Evolutionary conservation across 768 basidiomycete genomes (phyloP).

Genomic region (Russula griseocarnosa): DNA sequence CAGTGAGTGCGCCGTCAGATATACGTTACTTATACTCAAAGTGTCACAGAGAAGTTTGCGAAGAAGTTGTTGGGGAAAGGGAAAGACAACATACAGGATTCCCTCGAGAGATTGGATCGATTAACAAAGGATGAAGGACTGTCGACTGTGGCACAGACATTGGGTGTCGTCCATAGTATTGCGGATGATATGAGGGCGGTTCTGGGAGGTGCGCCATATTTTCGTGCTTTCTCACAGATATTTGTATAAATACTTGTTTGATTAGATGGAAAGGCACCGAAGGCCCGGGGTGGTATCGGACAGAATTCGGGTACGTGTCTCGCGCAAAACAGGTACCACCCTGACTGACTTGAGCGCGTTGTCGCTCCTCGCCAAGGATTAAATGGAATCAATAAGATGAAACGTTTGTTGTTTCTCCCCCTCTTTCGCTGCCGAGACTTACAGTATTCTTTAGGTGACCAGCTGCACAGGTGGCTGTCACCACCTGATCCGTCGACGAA

Average conservation of each 20-base stretch:
- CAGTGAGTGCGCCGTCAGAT: background rate
- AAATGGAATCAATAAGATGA: background rate
- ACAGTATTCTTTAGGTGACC: background rate
- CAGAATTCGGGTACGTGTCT: background rate
- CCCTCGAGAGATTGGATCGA: background rate
- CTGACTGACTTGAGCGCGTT: background rate
- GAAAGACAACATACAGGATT: background rate
- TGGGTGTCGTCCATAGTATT: background rate
- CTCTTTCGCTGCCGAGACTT: background rate
- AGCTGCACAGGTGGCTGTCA: background rate
- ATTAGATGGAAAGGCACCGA: background rate
- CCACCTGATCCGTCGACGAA: background rate
- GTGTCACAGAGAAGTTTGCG: background rate
- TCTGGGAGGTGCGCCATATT: background rate
- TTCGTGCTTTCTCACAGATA: background rate
- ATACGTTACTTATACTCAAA: background rate
- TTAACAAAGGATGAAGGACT: background rate
- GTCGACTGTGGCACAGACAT: background rate
- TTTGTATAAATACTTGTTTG: background rate
- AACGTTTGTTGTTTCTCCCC: background rate
- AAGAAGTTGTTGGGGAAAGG: background rate
- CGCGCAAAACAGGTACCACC: too few relatives aligned
- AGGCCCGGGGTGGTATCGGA: background rate
- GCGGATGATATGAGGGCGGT: background rate
- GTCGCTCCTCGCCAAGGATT: background rate